phyloP scores from a whole-genome alignment of 768 basidiomycete species.

The Coprinopsis cinerea region DNA sequence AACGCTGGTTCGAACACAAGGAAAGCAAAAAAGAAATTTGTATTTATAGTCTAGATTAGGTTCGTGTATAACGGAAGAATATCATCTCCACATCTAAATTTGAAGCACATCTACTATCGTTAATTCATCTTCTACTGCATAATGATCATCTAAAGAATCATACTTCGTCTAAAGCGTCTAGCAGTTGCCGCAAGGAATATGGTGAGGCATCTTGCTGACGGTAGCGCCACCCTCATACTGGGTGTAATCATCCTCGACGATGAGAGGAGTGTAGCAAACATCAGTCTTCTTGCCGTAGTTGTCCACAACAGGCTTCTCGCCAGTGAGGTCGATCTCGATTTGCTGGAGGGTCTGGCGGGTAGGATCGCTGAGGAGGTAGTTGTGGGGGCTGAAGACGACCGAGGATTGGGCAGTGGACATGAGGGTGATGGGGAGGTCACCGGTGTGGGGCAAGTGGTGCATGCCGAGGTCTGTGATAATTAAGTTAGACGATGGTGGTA shows the following conservation, averaged over 20 bases:
- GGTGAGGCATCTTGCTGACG: conserved; percentile 1
- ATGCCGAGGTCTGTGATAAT: conserved; percentile 1
- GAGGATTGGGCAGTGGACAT: conserved; percentile 6
- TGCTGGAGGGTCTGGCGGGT: conserved; percentile 4
- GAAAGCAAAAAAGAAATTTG: no score
- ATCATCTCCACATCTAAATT: no score
- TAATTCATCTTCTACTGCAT: no score
- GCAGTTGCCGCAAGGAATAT: background rate
- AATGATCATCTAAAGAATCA: background rate
- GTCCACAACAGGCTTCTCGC: background rate
- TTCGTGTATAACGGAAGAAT: no score
- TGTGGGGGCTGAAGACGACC: conserved; percentile 4
- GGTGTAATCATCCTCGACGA: conserved; percentile 2
- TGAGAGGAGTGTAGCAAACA: background rate
- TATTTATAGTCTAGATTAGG: no score
- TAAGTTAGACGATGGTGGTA: background rate
- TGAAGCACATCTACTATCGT: no score
- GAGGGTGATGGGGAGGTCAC: conserved; percentile 3
- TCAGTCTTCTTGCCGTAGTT: conserved; percentile 1
- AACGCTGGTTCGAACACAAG: no score
- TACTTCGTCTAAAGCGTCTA: background rate
- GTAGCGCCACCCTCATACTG: background rate
- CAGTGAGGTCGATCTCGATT: background rate
- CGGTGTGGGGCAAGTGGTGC: conserved; percentile 4
- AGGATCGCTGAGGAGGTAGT: conserved; percentile 6